phyloP scores from a whole-genome alignment of 2,329 filamentous ascomycete genomes.

The Diaporthe vexans region DNA sequence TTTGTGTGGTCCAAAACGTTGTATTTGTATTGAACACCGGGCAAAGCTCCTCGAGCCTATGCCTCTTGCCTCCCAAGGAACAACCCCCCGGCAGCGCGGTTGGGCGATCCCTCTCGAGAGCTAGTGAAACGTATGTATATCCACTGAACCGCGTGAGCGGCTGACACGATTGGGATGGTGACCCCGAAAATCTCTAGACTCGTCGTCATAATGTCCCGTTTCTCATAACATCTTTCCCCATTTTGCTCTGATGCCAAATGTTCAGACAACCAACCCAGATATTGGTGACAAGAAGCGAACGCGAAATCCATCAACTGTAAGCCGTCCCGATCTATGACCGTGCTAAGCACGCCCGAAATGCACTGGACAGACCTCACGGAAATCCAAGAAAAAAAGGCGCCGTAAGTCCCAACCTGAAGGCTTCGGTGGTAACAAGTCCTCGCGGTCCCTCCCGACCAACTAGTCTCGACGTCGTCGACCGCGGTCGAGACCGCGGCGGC shows the following conservation, averaged over 20 bases:
- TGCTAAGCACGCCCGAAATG: constrained; percentile 4
- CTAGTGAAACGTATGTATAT: constrained; percentile 39
- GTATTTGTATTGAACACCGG: constrained; percentile 21
- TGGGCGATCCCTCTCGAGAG: background rate
- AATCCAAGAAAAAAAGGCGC: background rate
- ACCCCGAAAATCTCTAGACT: constrained; percentile 38
- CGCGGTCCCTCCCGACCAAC: background rate
- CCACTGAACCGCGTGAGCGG: constrained; percentile 34
- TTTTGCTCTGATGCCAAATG: constrained; percentile 27
- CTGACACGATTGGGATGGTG: constrained; percentile 36
- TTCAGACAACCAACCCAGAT: constrained; percentile 24
- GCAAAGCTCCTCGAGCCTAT: constrained; percentile 17
- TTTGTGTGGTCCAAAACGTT: constrained; percentile 20
- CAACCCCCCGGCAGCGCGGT: background rate
- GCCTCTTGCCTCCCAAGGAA: constrained; percentile 15
- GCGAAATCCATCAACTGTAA: constrained; percentile 20
- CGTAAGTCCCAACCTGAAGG: background rate
- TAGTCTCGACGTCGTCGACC: background rate
- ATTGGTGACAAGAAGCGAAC: constrained; percentile 33
- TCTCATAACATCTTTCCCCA: constrained; percentile 32
- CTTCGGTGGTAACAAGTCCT: background rate
- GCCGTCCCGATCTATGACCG: constrained; percentile 25
- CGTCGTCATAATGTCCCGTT: constrained; percentile 30
- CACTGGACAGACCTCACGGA: background rate
- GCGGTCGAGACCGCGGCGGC: background rate